Evolutionary conservation across 345 rosid species (phyloP).

Genomic region (Euphorbia pulcherrima): DNA sequence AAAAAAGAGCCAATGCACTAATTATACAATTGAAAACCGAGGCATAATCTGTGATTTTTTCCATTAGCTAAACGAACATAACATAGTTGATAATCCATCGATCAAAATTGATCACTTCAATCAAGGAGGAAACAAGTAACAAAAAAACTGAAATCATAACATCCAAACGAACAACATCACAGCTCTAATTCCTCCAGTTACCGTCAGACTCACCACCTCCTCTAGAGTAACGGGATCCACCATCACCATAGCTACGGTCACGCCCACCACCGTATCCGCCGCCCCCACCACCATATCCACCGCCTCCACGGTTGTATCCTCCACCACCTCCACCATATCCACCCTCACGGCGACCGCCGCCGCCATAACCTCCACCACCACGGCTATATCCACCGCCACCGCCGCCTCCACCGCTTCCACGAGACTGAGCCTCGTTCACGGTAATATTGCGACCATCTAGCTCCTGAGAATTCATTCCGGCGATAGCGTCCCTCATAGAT

Average conservation of each 20-base stretch:
- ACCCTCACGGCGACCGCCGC: constrained; percentile 14
- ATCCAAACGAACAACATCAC: background rate
- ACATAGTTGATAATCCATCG: background rate
- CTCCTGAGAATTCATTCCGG: constrained; percentile 79
- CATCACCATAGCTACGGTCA: constrained; percentile 45
- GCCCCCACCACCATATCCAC: background rate
- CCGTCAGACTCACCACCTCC: constrained; percentile 50
- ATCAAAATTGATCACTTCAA: background rate
- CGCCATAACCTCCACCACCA: constrained; percentile 23
- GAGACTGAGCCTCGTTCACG: constrained; percentile 80
- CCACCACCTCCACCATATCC: constrained; percentile 41
- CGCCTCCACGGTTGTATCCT: constrained; percentile 1
- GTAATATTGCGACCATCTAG: constrained; percentile 82
- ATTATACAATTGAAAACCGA: too few relatives aligned
- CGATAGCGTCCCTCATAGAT: constrained; percentile 75
- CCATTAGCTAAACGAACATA: background rate
- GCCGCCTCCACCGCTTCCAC: constrained; percentile 51
- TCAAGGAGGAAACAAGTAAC: background rate
- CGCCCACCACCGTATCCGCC: constrained; percentile 23
- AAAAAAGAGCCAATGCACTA: too few relatives aligned
- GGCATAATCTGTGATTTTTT: background rate
- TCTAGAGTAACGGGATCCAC: constrained; percentile 49
- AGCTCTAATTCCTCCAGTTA: constrained; percentile 51
- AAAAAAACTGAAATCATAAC: background rate
- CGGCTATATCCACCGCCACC: constrained; percentile 44